A percentile compares a stretch with the other conserved stretches of the same genome.
Conservation (phyloP, 192 early-diverging fungal species). For the Coemansia sp. region DNA sequence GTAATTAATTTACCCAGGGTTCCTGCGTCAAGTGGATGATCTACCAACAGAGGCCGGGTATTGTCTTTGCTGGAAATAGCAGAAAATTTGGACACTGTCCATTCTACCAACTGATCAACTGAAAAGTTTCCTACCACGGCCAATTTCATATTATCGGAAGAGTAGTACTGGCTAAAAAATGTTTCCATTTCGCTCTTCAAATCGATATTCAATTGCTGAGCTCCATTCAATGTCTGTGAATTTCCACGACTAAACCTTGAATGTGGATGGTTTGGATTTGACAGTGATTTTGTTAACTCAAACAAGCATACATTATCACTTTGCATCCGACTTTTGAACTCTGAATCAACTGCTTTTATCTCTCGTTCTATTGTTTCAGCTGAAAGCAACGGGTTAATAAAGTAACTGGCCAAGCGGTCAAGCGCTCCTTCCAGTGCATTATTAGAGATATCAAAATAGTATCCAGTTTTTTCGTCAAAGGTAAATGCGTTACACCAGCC, state of each 20-base stretch:
- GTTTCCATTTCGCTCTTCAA: slow-evolving; percentile 75
- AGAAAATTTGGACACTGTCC: slow-evolving; percentile 79
- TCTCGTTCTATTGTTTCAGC: too few species aligned
- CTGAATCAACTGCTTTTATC: too few species aligned
- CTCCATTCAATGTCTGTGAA: slow-evolving; percentile 66
- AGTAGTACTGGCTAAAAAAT: slow-evolving; percentile 84
- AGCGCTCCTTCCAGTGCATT: too few species aligned
- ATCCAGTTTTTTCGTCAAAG: too few species aligned
- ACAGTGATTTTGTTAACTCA: background rate
- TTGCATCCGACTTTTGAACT: too few species aligned
- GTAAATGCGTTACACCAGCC: too few species aligned
- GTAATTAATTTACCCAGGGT: slow-evolving; percentile 65
- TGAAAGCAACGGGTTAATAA: too few species aligned
- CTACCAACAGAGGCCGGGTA: slow-evolving; percentile 55
- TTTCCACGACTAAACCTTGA: slow-evolving; percentile 82
- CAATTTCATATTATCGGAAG: slow-evolving; percentile 89
- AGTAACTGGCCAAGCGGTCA: too few species aligned
- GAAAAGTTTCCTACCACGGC: slow-evolving; percentile 85
- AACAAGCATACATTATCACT: slow-evolving; percentile 1
- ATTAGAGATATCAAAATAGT: too few species aligned
- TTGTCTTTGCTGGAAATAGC: slow-evolving; percentile 71
- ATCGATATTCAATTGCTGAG: slow-evolving; percentile 58
- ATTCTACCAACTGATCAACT: slow-evolving; percentile 65
- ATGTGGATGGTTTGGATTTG: slow-evolving; percentile 69
- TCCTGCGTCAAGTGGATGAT: slow-evolving; percentile 63